Evolutionary conservation across 306 rosid genomes (phyloP).

Genomic region (Ziziphus jujuba): DNA sequence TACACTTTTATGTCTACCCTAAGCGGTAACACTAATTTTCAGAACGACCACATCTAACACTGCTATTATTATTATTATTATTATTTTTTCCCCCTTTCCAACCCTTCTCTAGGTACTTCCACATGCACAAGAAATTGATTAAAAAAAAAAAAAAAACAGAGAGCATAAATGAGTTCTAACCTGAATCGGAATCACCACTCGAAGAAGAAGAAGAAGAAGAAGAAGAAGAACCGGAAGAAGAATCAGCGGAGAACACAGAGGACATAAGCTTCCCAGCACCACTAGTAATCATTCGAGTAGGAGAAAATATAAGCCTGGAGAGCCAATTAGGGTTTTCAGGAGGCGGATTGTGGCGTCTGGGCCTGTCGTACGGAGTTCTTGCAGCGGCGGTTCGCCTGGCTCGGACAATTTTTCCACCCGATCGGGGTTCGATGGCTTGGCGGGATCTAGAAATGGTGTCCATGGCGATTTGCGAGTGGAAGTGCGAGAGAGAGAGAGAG

Average conservation of each 20-base stretch:
- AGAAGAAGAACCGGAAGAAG: conserved; percentile 40
- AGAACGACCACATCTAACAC: too few species aligned
- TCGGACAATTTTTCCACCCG: conserved; percentile 84
- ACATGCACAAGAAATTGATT: neutral
- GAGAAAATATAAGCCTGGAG: conserved; percentile 59
- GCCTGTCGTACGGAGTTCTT: conserved; percentile 77
- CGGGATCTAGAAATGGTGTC: conserved; percentile 63
- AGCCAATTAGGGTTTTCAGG: conserved; percentile 73
- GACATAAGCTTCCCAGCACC: conserved; percentile 77
- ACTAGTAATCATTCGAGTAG: conserved; percentile 61
- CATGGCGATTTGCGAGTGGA: conserved; percentile 29
- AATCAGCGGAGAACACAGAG: conserved; percentile 54
- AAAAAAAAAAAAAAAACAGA: neutral
- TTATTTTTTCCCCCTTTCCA: neutral
- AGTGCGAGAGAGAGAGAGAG: neutral
- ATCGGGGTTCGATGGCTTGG: conserved; percentile 38
- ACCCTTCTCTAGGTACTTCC: neutral
- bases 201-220: conserved; percentile 45
- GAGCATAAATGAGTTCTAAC: conserved; percentile 5
- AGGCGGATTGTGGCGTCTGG: conserved; percentile 28
- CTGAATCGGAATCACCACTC: conserved; percentile 40
- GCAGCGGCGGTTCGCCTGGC: conserved; percentile 42
- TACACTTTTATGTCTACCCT: neutral
- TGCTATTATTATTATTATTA: too few species aligned
- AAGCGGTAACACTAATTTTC: neutral